Conservation (phyloP, 805 yeast genomes). For the Saccharomycopsis amapae region DNA sequence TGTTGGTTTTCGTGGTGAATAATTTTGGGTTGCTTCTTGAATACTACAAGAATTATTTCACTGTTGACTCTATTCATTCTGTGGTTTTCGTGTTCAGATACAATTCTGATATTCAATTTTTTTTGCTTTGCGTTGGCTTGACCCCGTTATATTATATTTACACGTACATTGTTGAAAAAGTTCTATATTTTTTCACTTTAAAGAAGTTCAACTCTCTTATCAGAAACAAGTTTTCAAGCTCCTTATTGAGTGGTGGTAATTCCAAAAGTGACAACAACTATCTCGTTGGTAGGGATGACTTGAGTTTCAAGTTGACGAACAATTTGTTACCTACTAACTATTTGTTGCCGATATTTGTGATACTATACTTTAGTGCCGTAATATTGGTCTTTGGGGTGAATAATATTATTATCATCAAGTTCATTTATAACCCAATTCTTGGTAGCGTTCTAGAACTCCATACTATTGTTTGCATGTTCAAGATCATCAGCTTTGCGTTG, state of each 20-base stretch:
- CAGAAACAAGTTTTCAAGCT: constrained; percentile 5
- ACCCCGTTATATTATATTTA: constrained; percentile 31
- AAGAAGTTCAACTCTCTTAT: constrained; percentile 16
- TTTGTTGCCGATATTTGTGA: constrained; percentile 28
- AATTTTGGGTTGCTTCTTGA: constrained; percentile 33
- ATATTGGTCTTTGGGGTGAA: constrained; percentile 26
- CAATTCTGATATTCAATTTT: constrained; percentile 27
- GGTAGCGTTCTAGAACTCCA: constrained; percentile 37
- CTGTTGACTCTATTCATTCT: constrained; percentile 29
- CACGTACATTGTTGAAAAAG: constrained; percentile 31
- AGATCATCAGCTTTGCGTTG: constrained; percentile 36
- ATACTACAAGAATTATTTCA: constrained; percentile 30
- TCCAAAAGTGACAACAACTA: constrained; percentile 18
- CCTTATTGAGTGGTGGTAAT: constrained; percentile 1
- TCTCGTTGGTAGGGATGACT: not conserved
- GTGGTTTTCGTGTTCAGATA: constrained; percentile 27
- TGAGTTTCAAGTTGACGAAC: constrained; percentile 15
- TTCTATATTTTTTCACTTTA: constrained; percentile 22
- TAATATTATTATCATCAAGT: constrained; percentile 29
- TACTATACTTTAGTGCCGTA: constrained; percentile 30
- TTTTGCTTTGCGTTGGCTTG: constrained; percentile 24
- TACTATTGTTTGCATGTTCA: constrained; percentile 35
- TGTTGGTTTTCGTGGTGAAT: constrained; percentile 33
- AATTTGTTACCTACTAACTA: constrained; percentile 22
- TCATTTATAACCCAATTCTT: constrained; percentile 35